Conservation (phyloP, 257 asterid species). For the Mentha longifolia region DNA sequence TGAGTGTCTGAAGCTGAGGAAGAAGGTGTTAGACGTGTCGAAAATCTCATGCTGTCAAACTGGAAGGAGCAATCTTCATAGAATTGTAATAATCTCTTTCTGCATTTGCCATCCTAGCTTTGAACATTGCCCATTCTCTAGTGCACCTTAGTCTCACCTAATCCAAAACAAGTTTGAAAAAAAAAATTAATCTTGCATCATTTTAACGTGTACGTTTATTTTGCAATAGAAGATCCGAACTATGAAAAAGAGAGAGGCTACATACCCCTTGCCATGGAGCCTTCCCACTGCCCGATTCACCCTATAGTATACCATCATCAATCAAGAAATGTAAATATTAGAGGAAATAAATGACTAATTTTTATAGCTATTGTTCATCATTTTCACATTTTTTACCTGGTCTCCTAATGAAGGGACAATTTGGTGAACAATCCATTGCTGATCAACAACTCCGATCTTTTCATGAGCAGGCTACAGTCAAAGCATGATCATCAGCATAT, state of each 20-base stretch:
- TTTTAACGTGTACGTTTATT: no score
- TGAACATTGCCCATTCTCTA: constrained; percentile 79
- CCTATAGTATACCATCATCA: constrained; percentile 44
- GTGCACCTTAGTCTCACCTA: constrained; percentile 77
- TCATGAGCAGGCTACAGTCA: constrained; percentile 75
- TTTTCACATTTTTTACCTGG: constrained; percentile 48
- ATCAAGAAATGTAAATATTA: constrained; percentile 8
- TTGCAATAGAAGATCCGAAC: not conserved
- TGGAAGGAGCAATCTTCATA: constrained; percentile 44
- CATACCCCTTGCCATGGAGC: constrained; percentile 85
- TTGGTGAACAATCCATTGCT: constrained; percentile 87
- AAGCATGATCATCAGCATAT: constrained; percentile 17
- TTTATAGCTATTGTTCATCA: not conserved
- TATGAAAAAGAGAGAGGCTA: not conserved
- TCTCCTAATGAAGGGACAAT: constrained; percentile 80
- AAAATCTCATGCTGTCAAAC: constrained; percentile 3
- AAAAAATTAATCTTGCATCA: not conserved
- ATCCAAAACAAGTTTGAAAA: not conserved
- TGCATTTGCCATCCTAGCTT: constrained; percentile 59
- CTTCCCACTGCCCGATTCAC: constrained; percentile 54
- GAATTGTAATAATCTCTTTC: constrained; percentile 63
- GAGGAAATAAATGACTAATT: not conserved
- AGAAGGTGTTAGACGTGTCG: not conserved
- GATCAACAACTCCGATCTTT: constrained; percentile 88
- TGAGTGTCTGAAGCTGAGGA: not conserved